These are phyloP conservation scores for Clonostachys solani DNA, from an alignment of 2,329 filamentous ascomycete species.

Conservation along the genomic window DNA sequence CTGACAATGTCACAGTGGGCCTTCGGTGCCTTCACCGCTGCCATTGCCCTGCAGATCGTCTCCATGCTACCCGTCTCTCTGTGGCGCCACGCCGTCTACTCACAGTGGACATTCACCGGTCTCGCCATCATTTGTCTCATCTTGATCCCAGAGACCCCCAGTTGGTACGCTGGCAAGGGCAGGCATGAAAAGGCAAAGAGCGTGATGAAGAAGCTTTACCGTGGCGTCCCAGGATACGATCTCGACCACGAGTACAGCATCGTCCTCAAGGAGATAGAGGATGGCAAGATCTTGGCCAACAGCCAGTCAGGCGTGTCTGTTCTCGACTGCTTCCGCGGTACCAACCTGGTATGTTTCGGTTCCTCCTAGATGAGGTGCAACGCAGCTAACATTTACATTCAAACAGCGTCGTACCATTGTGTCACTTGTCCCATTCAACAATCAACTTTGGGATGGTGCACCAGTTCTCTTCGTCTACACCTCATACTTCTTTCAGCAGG, in stretches of 20 bases:
- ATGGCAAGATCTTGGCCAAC: neutral
- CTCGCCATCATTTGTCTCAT: neutral
- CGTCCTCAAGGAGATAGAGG: neutral
- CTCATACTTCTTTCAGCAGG: slow-evolving; percentile 30
- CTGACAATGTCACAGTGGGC: neutral
- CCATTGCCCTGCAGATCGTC: neutral
- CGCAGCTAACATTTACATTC: too few relatives aligned
- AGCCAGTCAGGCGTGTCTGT: neutral
- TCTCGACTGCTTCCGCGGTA: neutral
- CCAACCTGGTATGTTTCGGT: neutral
- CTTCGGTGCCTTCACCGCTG: neutral
- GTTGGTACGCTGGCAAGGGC: slow-evolving; percentile 35
- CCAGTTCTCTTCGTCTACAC: neutral
- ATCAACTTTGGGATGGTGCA: neutral
- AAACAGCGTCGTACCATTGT: neutral
- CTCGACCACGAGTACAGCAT: neutral
- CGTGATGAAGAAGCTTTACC: neutral
- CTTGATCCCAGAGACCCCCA: neutral
- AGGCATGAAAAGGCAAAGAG: neutral
- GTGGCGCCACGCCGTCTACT: neutral
- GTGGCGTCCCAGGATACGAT: neutral
- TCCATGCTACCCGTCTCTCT: neutral
- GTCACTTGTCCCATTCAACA: neutral
- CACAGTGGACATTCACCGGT: neutral
- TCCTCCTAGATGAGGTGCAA: too few relatives aligned